A percentile compares a stretch with the other conserved stretches of the same genome.
Evolutionary conservation across 2,329 filamentous ascomycete species (phyloP).

Genomic region (Delphinella strobiligena): DNA sequence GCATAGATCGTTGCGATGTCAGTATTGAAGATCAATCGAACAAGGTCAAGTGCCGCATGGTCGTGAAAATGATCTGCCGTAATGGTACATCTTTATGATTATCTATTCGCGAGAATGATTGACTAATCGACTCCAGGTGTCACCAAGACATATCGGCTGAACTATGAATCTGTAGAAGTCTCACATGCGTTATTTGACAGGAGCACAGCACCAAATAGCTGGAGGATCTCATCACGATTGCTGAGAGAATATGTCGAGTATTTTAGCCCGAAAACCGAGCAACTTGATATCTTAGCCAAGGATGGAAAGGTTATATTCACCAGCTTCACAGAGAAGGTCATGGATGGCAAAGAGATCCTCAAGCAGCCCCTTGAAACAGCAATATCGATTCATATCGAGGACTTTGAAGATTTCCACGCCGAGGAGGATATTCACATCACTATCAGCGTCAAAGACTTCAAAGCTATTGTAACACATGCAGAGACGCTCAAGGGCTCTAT

Average conservation of each 20-base stretch:
- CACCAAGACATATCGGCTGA: slow-evolving; percentile 64
- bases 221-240: slow-evolving; percentile 58
- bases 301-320: slow-evolving; percentile 61
- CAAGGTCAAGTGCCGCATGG: slow-evolving; percentile 57
- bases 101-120: not conserved
- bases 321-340: slow-evolving; percentile 69
- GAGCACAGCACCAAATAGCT: slow-evolving; percentile 53
- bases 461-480: slow-evolving; percentile 65
- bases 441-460: slow-evolving; percentile 73
- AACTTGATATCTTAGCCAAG: slow-evolving; percentile 65
- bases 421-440: slow-evolving; percentile 67
- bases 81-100: slow-evolving; percentile 40
- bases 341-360: slow-evolving; percentile 59
- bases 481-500: slow-evolving; percentile 56
- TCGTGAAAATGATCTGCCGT: slow-evolving; percentile 61
- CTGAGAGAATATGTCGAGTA: slow-evolving; percentile 68
- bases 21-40: slow-evolving; percentile 59
- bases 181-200: slow-evolving; percentile 66
- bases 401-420: slow-evolving; percentile 64
- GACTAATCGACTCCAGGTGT: slow-evolving; percentile 39
- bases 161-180: slow-evolving; percentile 62
- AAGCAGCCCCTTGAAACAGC: slow-evolving; percentile 74
- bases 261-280: slow-evolving; percentile 68
- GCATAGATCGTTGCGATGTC: slow-evolving; percentile 64
- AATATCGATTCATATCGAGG: slow-evolving; percentile 62